Conservation (phyloP, 2,329 filamentous ascomycete genomes). For the Neofusicoccum ribis region DNA sequence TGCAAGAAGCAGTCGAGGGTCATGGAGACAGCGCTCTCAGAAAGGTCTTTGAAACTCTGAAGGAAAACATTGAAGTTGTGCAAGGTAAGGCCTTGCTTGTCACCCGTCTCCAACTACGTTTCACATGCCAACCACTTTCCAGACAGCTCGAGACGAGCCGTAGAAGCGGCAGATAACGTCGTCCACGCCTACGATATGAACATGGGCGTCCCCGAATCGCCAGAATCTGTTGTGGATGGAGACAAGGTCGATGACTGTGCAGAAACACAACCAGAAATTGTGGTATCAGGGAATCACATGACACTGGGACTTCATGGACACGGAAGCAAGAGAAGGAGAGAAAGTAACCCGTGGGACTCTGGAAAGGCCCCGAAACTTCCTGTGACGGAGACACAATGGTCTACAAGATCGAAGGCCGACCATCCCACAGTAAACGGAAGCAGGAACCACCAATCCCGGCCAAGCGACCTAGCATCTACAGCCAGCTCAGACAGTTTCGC, state of each 20-base stretch:
- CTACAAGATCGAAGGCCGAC: not conserved
- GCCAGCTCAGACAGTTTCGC: conserved; percentile 14
- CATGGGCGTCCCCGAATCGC: conserved; percentile 70
- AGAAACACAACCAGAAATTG: conserved; percentile 45
- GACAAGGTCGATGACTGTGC: conserved; percentile 23
- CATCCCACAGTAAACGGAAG: not conserved
- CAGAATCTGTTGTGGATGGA: conserved; percentile 45
- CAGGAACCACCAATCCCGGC: not conserved
- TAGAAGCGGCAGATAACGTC: conserved; percentile 74
- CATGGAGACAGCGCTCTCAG: conserved; percentile 53
- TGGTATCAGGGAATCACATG: conserved; percentile 45
- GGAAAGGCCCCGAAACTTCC: conserved; percentile 24
- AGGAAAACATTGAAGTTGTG: conserved; percentile 69
- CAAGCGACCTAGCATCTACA: conserved; percentile 7
- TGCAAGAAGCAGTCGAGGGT: conserved; percentile 63
- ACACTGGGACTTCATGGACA: conserved; percentile 39
- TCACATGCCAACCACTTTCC: conserved; percentile 21
- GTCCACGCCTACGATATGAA: conserved; percentile 75
- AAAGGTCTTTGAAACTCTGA: conserved; percentile 61
- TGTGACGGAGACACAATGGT: conserved; percentile 18
- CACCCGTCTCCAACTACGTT: not conserved
- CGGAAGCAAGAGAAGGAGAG: conserved; percentile 44
- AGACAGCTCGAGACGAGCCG: conserved; percentile 70
- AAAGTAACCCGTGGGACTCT: conserved; percentile 36
- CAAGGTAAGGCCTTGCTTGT: conserved; percentile 53